phyloP scores from a whole-genome alignment of 768 basidiomycete genomes.

The Hypholoma fasciculare region DNA sequence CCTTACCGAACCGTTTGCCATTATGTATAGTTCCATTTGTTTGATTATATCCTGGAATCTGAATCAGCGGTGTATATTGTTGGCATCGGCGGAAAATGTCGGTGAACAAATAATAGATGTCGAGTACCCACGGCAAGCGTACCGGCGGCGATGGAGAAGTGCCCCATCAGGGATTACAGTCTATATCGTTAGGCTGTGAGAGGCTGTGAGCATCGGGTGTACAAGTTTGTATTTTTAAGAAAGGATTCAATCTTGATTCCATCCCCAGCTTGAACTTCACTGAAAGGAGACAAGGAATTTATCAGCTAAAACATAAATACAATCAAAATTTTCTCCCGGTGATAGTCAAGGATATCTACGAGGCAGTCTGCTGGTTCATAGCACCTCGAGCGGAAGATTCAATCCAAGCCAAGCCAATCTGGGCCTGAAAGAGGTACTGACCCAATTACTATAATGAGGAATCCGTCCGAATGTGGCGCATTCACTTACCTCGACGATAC shows the following conservation, averaged over 20 bases:
- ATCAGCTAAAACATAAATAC: too few species aligned
- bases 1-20: too few species aligned
- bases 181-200: too few species aligned
- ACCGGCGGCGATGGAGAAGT: slow-evolving; percentile 3
- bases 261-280: background rate
- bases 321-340: background rate
- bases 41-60: background rate
- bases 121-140: background rate
- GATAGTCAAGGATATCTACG: background rate
- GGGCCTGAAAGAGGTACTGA: too few species aligned
- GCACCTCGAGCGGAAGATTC: background rate
- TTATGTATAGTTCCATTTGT: too few species aligned
- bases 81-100: background rate
- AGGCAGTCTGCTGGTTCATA: background rate
- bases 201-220: too few species aligned
- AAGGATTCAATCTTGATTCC: background rate
- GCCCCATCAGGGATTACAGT: background rate
- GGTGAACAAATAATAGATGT: background rate
- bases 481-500: too few species aligned
- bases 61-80: background rate
- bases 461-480: too few species aligned
- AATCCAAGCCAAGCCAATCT: background rate
- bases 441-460: too few species aligned
- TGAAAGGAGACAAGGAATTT: background rate
- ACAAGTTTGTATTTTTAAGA: too few species aligned